Evolutionary conservation across 306 rosid species (phyloP).

Genomic region (Ormosia emarginata): DNA sequence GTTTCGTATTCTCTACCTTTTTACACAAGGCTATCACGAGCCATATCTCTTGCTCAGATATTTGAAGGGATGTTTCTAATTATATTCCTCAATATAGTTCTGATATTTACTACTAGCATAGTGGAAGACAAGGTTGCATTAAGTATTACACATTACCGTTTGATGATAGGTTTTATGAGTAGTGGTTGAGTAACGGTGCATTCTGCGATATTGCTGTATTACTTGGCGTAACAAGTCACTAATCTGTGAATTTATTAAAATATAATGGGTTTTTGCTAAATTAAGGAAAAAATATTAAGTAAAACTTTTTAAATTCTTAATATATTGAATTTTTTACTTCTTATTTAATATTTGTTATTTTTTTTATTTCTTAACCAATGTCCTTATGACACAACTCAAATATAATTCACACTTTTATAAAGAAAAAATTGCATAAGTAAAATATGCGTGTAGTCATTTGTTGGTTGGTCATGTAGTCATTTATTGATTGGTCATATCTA

Average conservation of each 20-base stretch:
- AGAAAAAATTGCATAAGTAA: too few relatives aligned
- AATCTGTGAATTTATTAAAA: not conserved
- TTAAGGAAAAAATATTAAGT: too few relatives aligned
- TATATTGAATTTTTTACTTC: too few relatives aligned
- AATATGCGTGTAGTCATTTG: too few relatives aligned
- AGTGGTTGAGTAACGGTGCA: not conserved
- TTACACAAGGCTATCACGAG: not conserved
- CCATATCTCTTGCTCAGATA: not conserved
- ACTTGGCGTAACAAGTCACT: not conserved
- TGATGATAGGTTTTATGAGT: not conserved
- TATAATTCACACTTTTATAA: not conserved
- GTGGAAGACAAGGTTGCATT: not conserved
- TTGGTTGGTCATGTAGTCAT: too few relatives aligned
- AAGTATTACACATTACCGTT: not conserved
- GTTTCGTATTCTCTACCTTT: not conserved
- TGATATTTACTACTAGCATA: not conserved
- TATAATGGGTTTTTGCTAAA: too few relatives aligned
- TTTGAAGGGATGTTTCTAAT: not conserved
- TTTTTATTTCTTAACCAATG: too few relatives aligned
- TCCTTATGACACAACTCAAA: too few relatives aligned
- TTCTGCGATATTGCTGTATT: not conserved
- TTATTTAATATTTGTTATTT: too few relatives aligned
- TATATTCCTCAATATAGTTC: not conserved
- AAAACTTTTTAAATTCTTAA: too few relatives aligned
- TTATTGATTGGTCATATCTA: too few relatives aligned